Evolutionary conservation across 805 yeast genomes (phyloP).

Genomic region (Jamesozyma hellenica): DNA sequence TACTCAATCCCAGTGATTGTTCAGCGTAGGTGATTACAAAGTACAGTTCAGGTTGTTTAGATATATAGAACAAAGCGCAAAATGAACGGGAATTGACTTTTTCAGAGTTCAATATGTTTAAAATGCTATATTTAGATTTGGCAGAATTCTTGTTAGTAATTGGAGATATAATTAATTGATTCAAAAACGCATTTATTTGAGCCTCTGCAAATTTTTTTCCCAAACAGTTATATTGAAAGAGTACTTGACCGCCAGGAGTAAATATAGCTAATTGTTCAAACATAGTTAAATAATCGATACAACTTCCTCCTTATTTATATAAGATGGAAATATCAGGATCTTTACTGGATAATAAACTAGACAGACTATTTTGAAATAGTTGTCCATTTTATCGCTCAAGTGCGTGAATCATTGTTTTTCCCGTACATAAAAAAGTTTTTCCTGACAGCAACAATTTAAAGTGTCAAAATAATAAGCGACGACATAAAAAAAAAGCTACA

Average conservation of each 20-base stretch:
- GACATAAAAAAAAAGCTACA: too few relatives aligned
- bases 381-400: too few relatives aligned
- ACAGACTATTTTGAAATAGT: too few relatives aligned
- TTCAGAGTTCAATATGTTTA: constrained; percentile 7
- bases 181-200: constrained; percentile 23
- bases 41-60: constrained; percentile 25
- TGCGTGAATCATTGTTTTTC: too few relatives aligned
- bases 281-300: constrained; percentile 9
- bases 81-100: constrained; percentile 10
- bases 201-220: constrained; percentile 24
- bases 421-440: too few relatives aligned
- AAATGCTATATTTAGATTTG: constrained; percentile 11
- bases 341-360: too few relatives aligned
- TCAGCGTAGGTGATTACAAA: constrained; percentile 36
- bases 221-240: constrained; percentile 20
- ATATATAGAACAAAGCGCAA: constrained; percentile 23
- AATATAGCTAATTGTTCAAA: constrained; percentile 27
- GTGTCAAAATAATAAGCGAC: too few relatives aligned
- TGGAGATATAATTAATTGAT: constrained; percentile 20
- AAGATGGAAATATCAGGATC: too few relatives aligned
- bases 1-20: constrained; percentile 35
- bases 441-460: too few relatives aligned
- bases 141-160: constrained; percentile 15
- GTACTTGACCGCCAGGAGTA: constrained; percentile 24
- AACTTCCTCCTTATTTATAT: too few relatives aligned